These are phyloP conservation scores for Phytophthora fragariae DNA, from an alignment of 352 stramenopile genomes.

Conservation along the genomic window DNA sequence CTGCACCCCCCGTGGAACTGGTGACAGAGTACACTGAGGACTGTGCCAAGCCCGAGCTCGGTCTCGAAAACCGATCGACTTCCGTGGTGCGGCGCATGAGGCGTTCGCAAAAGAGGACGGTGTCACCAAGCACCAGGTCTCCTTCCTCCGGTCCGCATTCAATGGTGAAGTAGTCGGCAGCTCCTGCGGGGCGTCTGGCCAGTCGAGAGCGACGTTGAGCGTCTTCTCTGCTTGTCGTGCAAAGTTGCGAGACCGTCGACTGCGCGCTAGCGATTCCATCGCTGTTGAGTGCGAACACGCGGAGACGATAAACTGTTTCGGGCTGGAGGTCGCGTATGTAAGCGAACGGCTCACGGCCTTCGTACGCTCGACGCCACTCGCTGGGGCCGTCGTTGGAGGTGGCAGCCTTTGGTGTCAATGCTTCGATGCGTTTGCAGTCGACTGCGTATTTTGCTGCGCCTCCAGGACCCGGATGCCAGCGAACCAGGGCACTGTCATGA, in stretches of 20 bases:
- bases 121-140: conserved; percentile 89
- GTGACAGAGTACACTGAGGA: conserved; percentile 61
- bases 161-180: conserved; percentile 73
- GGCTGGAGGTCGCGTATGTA: conserved; percentile 70
- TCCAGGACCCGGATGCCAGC: conserved; percentile 83
- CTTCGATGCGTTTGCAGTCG: conserved; percentile 81
- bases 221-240: conserved; percentile 72
- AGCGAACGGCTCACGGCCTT: conserved; percentile 76
- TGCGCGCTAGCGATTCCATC: conserved; percentile 66
- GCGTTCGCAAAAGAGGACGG: conserved; percentile 93
- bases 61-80: conserved; percentile 37
- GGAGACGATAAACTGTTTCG: conserved; percentile 87
- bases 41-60: conserved; percentile 15
- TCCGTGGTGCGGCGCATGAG: conserved; percentile 64
- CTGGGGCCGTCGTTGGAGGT: conserved; percentile 34
- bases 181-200: conserved; percentile 46
- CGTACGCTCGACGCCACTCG: conserved; percentile 82
- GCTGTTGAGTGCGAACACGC: conserved; percentile 85
- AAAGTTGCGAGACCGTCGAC: conserved; percentile 84
- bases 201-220: conserved; percentile 51
- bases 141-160: conserved; percentile 72
- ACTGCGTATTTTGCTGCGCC: conserved; percentile 79
- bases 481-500: conserved; percentile 61
- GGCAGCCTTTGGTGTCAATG: conserved; percentile 32
- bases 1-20: conserved; percentile 41